phyloP scores from a whole-genome alignment of 805 yeast species.

The Komagataella mondaviorum region DNA sequence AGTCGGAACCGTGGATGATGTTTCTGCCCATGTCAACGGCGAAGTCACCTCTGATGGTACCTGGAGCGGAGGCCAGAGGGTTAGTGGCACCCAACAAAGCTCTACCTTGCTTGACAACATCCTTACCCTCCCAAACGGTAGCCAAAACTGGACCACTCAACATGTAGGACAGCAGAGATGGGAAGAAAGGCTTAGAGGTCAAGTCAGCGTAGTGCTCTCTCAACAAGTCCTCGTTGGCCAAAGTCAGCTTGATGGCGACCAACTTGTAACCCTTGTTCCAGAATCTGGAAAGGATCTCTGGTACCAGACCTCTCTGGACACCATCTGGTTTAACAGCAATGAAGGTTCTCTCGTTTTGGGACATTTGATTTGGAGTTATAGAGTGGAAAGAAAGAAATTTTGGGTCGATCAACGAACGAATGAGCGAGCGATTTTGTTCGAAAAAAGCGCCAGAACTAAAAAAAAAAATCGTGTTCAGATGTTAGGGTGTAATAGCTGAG shows the following conservation, averaged over 20 bases:
- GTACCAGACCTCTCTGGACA: slow-evolving; percentile 96
- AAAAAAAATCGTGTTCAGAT: background rate
- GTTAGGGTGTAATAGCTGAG: background rate
- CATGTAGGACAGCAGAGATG: slow-evolving; percentile 93
- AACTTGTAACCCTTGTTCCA: slow-evolving; percentile 96
- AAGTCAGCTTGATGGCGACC: slow-evolving; percentile 85
- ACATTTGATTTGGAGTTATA: slow-evolving; percentile 19
- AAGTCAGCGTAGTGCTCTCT: slow-evolving; percentile 94
- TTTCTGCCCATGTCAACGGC: slow-evolving; percentile 99
- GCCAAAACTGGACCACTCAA: slow-evolving; percentile 97
- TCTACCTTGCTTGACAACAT: slow-evolving; percentile 98
- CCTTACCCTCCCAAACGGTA: slow-evolving; percentile 99
- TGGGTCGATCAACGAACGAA: background rate
- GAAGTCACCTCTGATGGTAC: slow-evolving; percentile 99
- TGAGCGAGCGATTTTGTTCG: background rate
- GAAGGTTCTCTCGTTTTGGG: slow-evolving; percentile 73
- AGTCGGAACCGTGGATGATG: slow-evolving; percentile 98
- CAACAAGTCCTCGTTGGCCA: slow-evolving; percentile 77
- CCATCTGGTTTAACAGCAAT: slow-evolving; percentile 98
- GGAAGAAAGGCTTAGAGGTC: slow-evolving; percentile 95
- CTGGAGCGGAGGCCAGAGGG: slow-evolving; percentile 95
- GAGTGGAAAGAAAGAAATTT: background rate
- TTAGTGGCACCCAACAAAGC: slow-evolving; percentile 97
- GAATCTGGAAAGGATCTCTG: slow-evolving; percentile 84
- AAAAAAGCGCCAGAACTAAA: background rate